A percentile compares a stretch with the other conserved stretches of the same genome.
Conservation (phyloP, 345 rosid species). For the Melastoma malabathricum region DNA sequence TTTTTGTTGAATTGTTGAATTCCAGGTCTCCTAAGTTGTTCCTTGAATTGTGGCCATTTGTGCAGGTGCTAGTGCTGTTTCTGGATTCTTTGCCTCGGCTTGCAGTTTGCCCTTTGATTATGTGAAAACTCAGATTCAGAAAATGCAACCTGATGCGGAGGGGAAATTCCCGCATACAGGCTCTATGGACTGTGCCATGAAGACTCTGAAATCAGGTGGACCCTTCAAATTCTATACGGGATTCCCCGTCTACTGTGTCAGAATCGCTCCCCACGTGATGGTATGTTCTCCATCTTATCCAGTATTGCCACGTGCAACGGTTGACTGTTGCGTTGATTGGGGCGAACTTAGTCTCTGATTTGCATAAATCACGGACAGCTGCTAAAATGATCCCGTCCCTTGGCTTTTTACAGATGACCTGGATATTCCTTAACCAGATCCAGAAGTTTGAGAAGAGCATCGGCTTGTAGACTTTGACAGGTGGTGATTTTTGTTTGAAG, state of each 20-base stretch:
- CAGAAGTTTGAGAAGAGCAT: conserved; percentile 38
- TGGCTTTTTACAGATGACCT: conserved; percentile 66
- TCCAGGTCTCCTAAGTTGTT: background rate
- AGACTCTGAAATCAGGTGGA: conserved; percentile 83
- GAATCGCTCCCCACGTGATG: conserved; percentile 99
- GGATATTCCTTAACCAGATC: conserved; percentile 99
- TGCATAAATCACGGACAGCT: background rate
- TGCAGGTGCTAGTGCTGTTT: conserved; percentile 84
- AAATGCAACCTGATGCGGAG: conserved; percentile 94
- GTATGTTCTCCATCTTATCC: conserved; percentile 22
- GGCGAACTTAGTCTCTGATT: background rate
- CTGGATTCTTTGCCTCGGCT: conserved; percentile 87
- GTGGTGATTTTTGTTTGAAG: background rate
- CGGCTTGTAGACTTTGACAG: conserved; percentile 37
- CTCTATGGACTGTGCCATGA: conserved; percentile 71
- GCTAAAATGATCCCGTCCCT: conserved; percentile 10
- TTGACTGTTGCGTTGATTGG: background rate
- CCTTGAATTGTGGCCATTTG: conserved; percentile 3
- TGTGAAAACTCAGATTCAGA: conserved; percentile 98
- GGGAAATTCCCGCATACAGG: conserved; percentile 91
- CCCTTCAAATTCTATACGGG: conserved; percentile 91
- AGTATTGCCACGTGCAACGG: no score
- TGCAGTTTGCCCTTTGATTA: conserved; percentile 97
- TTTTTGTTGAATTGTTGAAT: no score
- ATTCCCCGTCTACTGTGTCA: conserved; percentile 90